These are phyloP conservation scores for Niebla homalea DNA, from an alignment of 495 filamentous ascomycete species.

Conservation along the genomic window DNA sequence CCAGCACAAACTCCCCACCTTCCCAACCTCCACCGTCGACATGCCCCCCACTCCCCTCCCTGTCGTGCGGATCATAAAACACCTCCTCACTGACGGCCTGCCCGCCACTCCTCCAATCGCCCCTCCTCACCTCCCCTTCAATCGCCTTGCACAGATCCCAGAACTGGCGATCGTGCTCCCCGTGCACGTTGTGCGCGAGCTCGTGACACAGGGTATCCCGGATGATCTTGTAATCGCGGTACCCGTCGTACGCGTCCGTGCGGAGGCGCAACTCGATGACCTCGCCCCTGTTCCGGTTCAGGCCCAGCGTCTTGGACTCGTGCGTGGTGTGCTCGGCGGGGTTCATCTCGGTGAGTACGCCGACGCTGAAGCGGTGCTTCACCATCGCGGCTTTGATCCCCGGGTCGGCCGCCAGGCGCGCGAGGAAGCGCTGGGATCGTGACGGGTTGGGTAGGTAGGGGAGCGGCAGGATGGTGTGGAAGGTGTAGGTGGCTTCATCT, in stretches of 20 bases:
- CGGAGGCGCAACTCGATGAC: constrained; percentile 82
- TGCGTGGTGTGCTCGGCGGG: constrained; percentile 69
- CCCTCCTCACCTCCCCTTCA: constrained; percentile 69
- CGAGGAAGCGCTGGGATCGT: constrained; percentile 56
- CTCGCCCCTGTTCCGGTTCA: constrained; percentile 81
- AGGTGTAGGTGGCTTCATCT: constrained; percentile 59
- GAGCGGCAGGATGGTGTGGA: constrained; percentile 64
- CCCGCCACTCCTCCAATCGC: constrained; percentile 63
- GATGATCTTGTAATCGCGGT: constrained; percentile 79
- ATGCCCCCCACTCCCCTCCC: constrained; percentile 40
- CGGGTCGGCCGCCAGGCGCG: constrained; percentile 65
- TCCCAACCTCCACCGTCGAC: constrained; percentile 75
- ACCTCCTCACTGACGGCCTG: constrained; percentile 48
- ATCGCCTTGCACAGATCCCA: constrained; percentile 79
- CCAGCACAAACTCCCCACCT: constrained; percentile 77
- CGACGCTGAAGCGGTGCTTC: constrained; percentile 74
- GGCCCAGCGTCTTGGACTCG: constrained; percentile 66
- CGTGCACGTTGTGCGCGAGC: constrained; percentile 79
- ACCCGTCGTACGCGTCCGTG: constrained; percentile 90
- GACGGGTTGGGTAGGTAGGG: constrained; percentile 63
- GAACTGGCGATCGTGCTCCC: constrained; percentile 71
- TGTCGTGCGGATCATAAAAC: constrained; percentile 56
- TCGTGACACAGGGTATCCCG: constrained; percentile 90
- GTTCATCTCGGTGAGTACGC: constrained; percentile 88
- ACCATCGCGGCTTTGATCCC: constrained; percentile 76